Percentiles rank a stretch among this genome's conserved stretches.
Conservation (phyloP, 495 filamentous ascomycete genomes). For the Elaphomyces granulatus region DNA sequence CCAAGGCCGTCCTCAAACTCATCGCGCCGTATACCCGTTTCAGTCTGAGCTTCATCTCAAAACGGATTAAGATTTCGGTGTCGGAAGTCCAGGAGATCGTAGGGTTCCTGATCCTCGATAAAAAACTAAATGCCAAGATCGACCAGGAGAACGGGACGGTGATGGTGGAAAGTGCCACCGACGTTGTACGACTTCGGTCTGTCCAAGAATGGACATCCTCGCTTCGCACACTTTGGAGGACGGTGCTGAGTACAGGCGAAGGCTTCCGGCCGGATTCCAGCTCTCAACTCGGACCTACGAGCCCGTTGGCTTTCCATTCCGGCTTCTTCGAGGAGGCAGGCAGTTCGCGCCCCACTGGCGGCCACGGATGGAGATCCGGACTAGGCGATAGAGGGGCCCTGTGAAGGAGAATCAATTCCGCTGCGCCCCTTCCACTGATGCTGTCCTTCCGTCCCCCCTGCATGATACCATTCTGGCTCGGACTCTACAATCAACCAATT, state of each 20-base stretch:
- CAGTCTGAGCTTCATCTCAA: conserved; percentile 69
- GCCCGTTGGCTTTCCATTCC: conserved; percentile 15
- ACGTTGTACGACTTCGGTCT: conserved; percentile 58
- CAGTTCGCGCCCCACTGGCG: too few species aligned
- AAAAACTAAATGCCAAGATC: conserved; percentile 73
- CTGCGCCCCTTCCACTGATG: too few species aligned
- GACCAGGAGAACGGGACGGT: conserved; percentile 77
- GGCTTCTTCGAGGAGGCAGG: too few species aligned
- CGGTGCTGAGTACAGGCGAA: conserved; percentile 56
- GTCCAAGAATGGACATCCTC: conserved; percentile 60
- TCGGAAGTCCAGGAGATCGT: conserved; percentile 86
- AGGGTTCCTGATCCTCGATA: conserved; percentile 80
- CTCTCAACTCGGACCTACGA: conserved; percentile 16
- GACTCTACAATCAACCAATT: too few species aligned
- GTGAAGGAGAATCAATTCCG: too few species aligned
- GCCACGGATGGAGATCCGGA: too few species aligned
- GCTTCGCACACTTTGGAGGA: conserved; percentile 46
- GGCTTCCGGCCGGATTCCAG: conserved; percentile 43
- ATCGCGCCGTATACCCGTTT: conserved; percentile 94
- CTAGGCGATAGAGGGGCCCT: too few species aligned
- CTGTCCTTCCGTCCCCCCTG: too few species aligned
- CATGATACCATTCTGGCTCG: too few species aligned
- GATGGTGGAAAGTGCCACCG: conserved; percentile 58
- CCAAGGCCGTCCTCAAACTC: conserved; percentile 83
- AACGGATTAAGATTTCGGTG: conserved; percentile 68